phyloP scores from a whole-genome alignment of 306 rosid species.

The Lupinus albus region DNA sequence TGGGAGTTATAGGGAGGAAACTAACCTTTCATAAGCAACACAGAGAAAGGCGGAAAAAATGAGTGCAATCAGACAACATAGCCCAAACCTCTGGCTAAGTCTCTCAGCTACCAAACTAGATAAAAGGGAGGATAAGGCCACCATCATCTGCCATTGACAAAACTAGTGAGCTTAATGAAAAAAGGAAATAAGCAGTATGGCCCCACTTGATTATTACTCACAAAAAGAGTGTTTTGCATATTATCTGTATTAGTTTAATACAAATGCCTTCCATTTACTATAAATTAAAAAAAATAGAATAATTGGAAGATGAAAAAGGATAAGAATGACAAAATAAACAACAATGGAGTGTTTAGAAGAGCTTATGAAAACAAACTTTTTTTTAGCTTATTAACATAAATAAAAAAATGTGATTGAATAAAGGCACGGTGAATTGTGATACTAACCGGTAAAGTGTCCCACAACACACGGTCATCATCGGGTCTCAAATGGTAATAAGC shows the following conservation, averaged over 20 bases:
- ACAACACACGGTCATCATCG: slow-evolving; percentile 51
- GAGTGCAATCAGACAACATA: slow-evolving; percentile 53
- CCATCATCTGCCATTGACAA: slow-evolving; percentile 63
- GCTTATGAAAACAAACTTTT: too few species aligned
- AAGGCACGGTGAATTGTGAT: not conserved
- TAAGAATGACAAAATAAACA: slow-evolving; percentile 21
- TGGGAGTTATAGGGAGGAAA: not conserved
- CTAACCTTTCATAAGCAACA: slow-evolving; percentile 56
- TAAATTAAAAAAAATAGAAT: slow-evolving; percentile 2
- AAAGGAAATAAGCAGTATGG: not conserved
- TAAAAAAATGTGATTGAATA: too few species aligned
- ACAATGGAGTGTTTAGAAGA: not conserved
- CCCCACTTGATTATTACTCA: slow-evolving; percentile 21
- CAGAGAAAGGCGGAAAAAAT: slow-evolving; percentile 48
- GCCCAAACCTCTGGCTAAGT: slow-evolving; percentile 54
- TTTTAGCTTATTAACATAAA: too few species aligned
- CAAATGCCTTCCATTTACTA: slow-evolving; percentile 7
- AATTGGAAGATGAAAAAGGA: slow-evolving; percentile 15
- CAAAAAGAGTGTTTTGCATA: not conserved
- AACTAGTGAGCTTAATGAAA: slow-evolving; percentile 20
- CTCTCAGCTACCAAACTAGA: slow-evolving; percentile 63
- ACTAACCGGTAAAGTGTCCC: slow-evolving; percentile 71
- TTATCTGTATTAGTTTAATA: not conserved
- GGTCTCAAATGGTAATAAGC: slow-evolving; percentile 72
- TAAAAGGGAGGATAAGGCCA: slow-evolving; percentile 62